Evolutionary conservation across 2,329 filamentous ascomycete genomes (phyloP).

Genomic region (Xylariales sp.): DNA sequence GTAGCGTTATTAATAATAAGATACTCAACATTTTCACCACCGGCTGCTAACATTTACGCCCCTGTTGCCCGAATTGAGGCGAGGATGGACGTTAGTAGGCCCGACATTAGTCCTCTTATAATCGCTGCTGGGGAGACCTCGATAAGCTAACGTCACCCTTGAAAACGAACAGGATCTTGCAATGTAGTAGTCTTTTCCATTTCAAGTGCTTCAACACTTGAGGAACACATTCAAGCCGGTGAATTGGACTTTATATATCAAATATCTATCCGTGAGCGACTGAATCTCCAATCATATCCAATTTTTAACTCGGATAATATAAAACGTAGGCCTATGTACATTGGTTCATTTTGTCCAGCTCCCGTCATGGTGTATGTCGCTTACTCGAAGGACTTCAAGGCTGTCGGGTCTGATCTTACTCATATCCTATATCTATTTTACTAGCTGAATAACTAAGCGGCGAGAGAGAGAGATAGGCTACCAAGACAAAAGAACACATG

Average conservation of each 20-base stretch:
- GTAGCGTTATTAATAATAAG: background rate
- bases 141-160: no score
- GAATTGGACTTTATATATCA: no score
- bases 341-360: background rate
- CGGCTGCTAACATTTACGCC: background rate
- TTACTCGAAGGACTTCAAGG: constrained; percentile 1
- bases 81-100: background rate
- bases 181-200: background rate
- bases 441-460: constrained; percentile 76
- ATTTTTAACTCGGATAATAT: background rate
- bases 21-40: no score
- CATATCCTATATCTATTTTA: constrained; percentile 77
- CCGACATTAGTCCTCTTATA: background rate
- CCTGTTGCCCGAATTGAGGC: background rate
- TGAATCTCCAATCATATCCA: background rate
- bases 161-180: no score
- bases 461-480: constrained; percentile 66
- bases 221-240: no score
- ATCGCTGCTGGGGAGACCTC: no score
- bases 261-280: no score
- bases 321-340: background rate
- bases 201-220: background rate
- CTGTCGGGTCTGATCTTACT: constrained; percentile 60
- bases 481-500: background rate
- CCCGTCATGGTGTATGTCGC: background rate